Percentiles rank a stretch among this genome's conserved stretches.
These are phyloP conservation scores for Pleurotus sapidus DNA, from an alignment of 768 basidiomycete species.

Conservation along the genomic window DNA sequence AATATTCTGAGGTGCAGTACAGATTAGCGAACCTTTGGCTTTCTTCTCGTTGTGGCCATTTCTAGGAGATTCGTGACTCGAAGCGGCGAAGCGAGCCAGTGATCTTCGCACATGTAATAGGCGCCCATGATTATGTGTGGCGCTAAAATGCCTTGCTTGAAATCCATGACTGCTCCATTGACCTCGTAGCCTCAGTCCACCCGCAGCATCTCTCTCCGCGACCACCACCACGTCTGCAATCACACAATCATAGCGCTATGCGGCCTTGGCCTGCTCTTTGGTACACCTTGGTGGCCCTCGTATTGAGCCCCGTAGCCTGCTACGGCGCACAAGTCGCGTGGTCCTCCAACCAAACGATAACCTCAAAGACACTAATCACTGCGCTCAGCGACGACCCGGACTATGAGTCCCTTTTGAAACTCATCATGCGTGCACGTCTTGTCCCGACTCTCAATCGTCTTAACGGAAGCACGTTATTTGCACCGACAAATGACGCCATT, in stretches of 20 bases:
- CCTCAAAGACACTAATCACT: constrained; percentile 71
- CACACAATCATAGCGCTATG: neutral
- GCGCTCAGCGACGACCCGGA: constrained; percentile 72
- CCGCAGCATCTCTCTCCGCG: neutral
- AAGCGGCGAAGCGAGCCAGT: no score
- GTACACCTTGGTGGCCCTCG: constrained; percentile 18
- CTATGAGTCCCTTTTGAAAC: constrained; percentile 68
- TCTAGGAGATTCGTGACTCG: no score
- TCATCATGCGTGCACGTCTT: constrained; percentile 83
- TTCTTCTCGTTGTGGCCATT: neutral
- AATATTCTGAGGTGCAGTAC: neutral
- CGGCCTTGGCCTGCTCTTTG: neutral
- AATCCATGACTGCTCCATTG: neutral
- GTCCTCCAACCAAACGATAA: constrained; percentile 12
- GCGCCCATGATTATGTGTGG: no score
- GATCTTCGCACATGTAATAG: no score
- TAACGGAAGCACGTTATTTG: constrained; percentile 83
- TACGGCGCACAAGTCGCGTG: constrained; percentile 30
- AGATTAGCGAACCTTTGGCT: neutral
- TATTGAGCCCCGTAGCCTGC: constrained; percentile 22
- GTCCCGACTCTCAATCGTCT: constrained; percentile 91
- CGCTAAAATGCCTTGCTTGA: no score
- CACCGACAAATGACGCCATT: constrained; percentile 93
- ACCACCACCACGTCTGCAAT: neutral
- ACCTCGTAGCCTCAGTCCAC: neutral